These are phyloP conservation scores for Infundibulicybe gibba DNA, from an alignment of 768 basidiomycete genomes.

Conservation along the genomic window DNA sequence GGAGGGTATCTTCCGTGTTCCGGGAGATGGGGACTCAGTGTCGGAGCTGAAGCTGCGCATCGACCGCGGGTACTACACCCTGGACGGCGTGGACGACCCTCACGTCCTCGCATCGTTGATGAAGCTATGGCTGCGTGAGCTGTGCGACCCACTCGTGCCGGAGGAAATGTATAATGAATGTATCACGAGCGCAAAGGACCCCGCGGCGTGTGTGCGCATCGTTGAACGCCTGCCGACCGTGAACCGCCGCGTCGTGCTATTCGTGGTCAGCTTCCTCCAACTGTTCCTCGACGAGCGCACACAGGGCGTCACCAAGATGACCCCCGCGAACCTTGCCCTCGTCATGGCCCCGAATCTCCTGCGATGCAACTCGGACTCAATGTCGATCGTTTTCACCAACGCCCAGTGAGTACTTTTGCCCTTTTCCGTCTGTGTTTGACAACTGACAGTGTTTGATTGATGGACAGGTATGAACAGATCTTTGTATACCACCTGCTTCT, in stretches of 20 bases:
- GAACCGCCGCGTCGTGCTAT: constrained; percentile 82
- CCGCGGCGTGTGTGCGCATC: constrained; percentile 68
- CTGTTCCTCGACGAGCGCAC: constrained; percentile 80
- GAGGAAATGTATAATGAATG: constrained; percentile 92
- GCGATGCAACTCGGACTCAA: constrained; percentile 82
- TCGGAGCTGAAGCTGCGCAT: constrained; percentile 87
- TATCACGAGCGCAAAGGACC: constrained; percentile 62
- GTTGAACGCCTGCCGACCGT: constrained; percentile 78
- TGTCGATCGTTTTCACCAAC: constrained; percentile 88
- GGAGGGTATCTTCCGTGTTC: constrained; percentile 92
- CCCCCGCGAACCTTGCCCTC: constrained; percentile 79
- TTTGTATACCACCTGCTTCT: constrained; percentile 85
- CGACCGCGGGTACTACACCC: constrained; percentile 86
- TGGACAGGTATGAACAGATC: constrained; percentile 74
- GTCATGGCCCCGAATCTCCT: constrained; percentile 93
- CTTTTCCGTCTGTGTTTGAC: constrained; percentile 1
- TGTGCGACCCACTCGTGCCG: constrained; percentile 89
- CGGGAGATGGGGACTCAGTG: constrained; percentile 87
- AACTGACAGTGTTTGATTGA: constrained; percentile 6
- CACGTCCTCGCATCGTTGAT: constrained; percentile 86
- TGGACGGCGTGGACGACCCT: constrained; percentile 88
- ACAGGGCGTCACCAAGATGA: constrained; percentile 81
- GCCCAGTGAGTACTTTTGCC: constrained; percentile 64
- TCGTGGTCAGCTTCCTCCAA: constrained; percentile 89
- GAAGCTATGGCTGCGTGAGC: constrained; percentile 92